Conservation (phyloP, 2,329 filamentous ascomycete species). For the Magnaporthales sp. region DNA sequence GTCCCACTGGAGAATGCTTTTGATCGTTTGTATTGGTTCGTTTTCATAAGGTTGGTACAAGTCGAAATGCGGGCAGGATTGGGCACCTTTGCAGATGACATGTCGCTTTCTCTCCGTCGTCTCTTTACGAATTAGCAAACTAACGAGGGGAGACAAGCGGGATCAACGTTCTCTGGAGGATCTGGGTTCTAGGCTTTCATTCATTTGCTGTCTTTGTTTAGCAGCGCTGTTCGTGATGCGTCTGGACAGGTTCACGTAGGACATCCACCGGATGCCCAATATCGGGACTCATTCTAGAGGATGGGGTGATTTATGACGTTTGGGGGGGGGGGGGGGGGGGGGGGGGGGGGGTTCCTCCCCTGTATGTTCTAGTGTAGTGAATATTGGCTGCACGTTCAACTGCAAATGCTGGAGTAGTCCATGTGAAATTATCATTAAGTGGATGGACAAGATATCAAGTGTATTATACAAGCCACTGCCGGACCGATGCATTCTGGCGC, state of each 20-base stretch:
- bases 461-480: background rate
- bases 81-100: background rate
- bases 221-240: too few species aligned
- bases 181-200: background rate
- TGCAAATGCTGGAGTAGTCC: background rate
- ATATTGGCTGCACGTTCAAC: background rate
- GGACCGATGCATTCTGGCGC: background rate
- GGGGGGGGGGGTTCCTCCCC: too few species aligned
- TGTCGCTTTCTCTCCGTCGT: background rate
- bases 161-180: background rate
- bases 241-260: background rate
- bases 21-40: background rate
- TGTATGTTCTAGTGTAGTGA: background rate
- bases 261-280: background rate
- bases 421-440: background rate
- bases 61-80: background rate
- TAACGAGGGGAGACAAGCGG: background rate
- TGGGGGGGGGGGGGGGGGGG: too few species aligned
- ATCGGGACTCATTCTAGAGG: background rate
- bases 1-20: background rate
- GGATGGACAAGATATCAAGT: too few species aligned
- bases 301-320: background rate
- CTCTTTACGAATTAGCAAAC: background rate
- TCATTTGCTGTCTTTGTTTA: background rate
- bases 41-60: background rate